phyloP scores from a whole-genome alignment of 495 filamentous ascomycete species.

The Annulohypoxylon stygium region DNA sequence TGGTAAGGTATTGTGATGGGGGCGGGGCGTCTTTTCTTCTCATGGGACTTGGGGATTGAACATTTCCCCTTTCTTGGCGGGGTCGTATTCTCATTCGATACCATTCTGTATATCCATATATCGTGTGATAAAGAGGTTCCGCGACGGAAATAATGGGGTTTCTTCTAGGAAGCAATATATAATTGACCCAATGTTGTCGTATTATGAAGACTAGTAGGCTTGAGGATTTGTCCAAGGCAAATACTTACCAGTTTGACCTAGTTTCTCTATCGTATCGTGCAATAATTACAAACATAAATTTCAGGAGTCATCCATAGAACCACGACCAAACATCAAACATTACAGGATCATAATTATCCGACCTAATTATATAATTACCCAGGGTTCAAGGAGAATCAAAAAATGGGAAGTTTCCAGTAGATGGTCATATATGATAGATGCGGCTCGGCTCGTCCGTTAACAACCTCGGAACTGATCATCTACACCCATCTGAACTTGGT shows the following conservation, averaged over 20 bases:
- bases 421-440: too few relatives aligned
- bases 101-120: constrained; percentile 4
- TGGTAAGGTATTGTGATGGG: background rate
- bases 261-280: background rate
- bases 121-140: background rate
- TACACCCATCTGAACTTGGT: too few relatives aligned
- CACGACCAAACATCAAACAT: too few relatives aligned
- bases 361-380: too few relatives aligned
- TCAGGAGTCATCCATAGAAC: too few relatives aligned
- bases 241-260: background rate
- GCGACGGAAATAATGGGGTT: background rate
- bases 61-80: background rate
- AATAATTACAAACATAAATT: too few relatives aligned
- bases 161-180: constrained; percentile 2
- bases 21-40: background rate
- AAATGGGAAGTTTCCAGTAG: too few relatives aligned
- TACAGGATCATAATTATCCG: too few relatives aligned
- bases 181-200: background rate
- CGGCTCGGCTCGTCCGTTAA: too few relatives aligned
- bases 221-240: background rate
- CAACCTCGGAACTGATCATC: too few relatives aligned
- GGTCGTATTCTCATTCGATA: background rate
- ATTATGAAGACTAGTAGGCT: background rate
- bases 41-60: background rate
- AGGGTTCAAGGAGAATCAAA: too few relatives aligned